Evolutionary conservation across 306 rosid species (phyloP), one percentile per base, ranked within the genome.

Genomic region (Lotus japonicus): DNA sequence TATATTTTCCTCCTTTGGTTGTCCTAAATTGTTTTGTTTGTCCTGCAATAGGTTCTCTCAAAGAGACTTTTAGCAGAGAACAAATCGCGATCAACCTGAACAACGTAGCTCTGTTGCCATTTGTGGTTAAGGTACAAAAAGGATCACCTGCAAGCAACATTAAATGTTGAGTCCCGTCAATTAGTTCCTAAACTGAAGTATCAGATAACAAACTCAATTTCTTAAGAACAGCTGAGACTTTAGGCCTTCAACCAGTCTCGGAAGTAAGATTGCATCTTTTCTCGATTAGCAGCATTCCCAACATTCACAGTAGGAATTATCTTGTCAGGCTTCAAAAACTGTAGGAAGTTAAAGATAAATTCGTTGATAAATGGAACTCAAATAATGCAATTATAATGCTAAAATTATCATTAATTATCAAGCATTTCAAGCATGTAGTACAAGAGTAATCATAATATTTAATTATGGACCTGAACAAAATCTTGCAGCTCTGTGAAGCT

Each of bases 191-290:
- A 70, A 52, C 38, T 21, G 48, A 26, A 43, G 23, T 33, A 39
- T 46, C 42, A 7, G 6, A 61, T 57, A 9, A 36, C n/a, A 43
- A 42, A 60, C 16, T 53, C 71, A 54, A 21, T 70, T 16, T 43
- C 64, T 23, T 45, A 18, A 11, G 44, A 44, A 26, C 18, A 46
- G 41, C 17, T 13, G 53, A 62, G 64, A 58, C 50, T 19, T 80
- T 52, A 80, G 56, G 74, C 55, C 51, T 54, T 71, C 77, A 84
- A 50, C 88, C 88, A 84, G 10, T 74, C 79, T 55, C 79, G 73
- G 68, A 84, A 84, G 74, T 44, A 77, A 26, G 85, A 80, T 61
- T 84, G 83, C 88, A 84, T 84, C 81, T 84, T 84, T 36, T 84
- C 88, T 74, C 85, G 79, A 76, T 38, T 80, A 52, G 74, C 77